Conservation (phyloP, 2,329 filamentous ascomycete genomes). For the Passalora sequoiae region DNA sequence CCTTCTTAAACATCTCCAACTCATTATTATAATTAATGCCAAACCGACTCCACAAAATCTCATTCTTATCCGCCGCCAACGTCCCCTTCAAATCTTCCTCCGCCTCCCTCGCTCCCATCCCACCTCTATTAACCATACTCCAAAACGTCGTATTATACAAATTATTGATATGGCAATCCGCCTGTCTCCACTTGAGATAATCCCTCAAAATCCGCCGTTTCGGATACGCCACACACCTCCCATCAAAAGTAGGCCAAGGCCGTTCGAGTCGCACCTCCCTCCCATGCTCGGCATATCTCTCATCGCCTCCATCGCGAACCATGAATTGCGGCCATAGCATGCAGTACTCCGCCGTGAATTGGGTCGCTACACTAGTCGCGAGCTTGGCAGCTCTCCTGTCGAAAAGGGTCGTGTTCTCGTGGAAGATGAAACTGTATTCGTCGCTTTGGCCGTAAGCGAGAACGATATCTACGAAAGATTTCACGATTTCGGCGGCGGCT, state of each 20-base stretch:
- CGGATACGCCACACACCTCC: conserved; percentile 84
- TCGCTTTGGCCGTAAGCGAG: conserved; percentile 93
- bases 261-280: conserved; percentile 53
- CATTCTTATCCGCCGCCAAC: conserved; percentile 82
- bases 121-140: conserved; percentile 71
- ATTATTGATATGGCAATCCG: conserved; percentile 97
- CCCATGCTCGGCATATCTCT: not conserved
- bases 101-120: conserved; percentile 69
- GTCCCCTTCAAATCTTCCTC: conserved; percentile 79
- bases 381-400: conserved; percentile 86
- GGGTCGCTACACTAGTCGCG: conserved; percentile 83
- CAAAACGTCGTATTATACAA: conserved; percentile 98
- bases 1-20: conserved; percentile 85
- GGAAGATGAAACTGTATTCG: conserved; percentile 65
- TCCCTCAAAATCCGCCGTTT: conserved; percentile 76
- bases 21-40: conserved; percentile 98
- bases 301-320: conserved; percentile 56
- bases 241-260: conserved; percentile 86
- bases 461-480: conserved; percentile 75
- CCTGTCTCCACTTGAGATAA: conserved; percentile 96
- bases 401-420: conserved; percentile 71
- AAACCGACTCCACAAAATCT: conserved; percentile 85
- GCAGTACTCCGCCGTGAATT: conserved; percentile 88
- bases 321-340: conserved; percentile 65
- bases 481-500: conserved; percentile 78